Base-by-base conservation (phyloP, 2,329 filamentous ascomycete genomes). In the Geoglossum cookeanum region DNA sequence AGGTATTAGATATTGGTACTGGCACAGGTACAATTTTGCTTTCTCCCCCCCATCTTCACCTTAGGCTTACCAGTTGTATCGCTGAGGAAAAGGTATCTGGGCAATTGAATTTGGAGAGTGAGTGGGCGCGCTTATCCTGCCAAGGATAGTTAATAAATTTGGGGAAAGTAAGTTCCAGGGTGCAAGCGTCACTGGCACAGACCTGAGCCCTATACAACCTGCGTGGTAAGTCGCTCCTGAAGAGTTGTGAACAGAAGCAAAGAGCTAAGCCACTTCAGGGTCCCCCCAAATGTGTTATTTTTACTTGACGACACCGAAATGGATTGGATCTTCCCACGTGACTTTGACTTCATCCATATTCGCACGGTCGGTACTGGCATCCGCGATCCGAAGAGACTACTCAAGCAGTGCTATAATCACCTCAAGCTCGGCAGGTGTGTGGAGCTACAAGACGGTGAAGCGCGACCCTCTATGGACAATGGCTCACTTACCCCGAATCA, bases 341-440 rank as follows among this genome's bases (percentile, higher is more conserved):
- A 58, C 8, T 53, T 13, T 17, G 42, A 45, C 42, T 57, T 44
- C 35, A 57, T 58, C 48, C 55, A 57, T 17, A 27, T 27, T 4
- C 44, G 55, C 9, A 48, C 33, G 3, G n/a, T 57, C 8, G 45
- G 42, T 8, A 27, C 6, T 5, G 22, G 22, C 47, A 57, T 57
- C 45, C 2, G 13, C 11, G 32, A 57, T 17, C 11, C 22, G 45
- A 9, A 42, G 11, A 35, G 27, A 8, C 47, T 57, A 5, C 22
- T 49, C 3, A 15, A 4, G 4, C 55, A 57, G 55, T 11, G 11
- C 1, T 13, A 35, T 7, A 57, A 37, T 9, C 54, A 60, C 13
- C 55, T 59, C 4, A 56, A 53, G 17, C 56, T 55, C 7, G 55
- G 58, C 29, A 58, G 59, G 5, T 58, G 58, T 49, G 35, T 60